These are phyloP conservation scores for Botrytis tulipae DNA, from an alignment of 2,329 filamentous ascomycete genomes.

Conservation along the genomic window DNA sequence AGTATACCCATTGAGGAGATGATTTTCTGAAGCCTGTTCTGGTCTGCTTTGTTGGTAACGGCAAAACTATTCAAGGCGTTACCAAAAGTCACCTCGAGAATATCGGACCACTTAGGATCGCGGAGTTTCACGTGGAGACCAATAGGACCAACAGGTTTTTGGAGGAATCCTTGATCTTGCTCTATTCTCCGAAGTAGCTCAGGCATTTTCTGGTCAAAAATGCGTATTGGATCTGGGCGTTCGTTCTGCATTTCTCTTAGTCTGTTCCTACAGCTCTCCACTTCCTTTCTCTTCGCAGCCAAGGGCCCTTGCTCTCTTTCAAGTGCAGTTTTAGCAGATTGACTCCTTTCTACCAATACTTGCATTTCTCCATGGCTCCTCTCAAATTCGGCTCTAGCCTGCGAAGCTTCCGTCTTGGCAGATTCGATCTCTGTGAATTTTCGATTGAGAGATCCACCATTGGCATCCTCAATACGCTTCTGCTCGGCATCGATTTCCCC, in stretches of 20 bases:
- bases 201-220: slow-evolving; percentile 62
- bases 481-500: slow-evolving; percentile 55
- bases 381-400: slow-evolving; percentile 45
- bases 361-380: slow-evolving; percentile 44
- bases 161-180: slow-evolving; percentile 64
- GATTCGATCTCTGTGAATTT: slow-evolving; percentile 60
- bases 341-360: slow-evolving; percentile 38
- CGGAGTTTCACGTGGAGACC: slow-evolving; percentile 73
- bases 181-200: slow-evolving; percentile 67
- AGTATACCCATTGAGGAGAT: slow-evolving; percentile 54
- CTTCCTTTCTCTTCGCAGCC: slow-evolving; percentile 51
- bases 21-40: slow-evolving; percentile 62
- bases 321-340: slow-evolving; percentile 38
- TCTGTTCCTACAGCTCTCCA: slow-evolving; percentile 50
- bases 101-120: slow-evolving; percentile 77
- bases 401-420: slow-evolving; percentile 50
- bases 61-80: slow-evolving; percentile 71
- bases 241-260: slow-evolving; percentile 54
- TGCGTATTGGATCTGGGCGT: slow-evolving; percentile 58
- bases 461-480: slow-evolving; percentile 61
- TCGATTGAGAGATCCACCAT: slow-evolving; percentile 65
- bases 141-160: slow-evolving; percentile 78
- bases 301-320: slow-evolving; percentile 40
- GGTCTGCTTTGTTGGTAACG: slow-evolving; percentile 74
- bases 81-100: slow-evolving; percentile 79